These are phyloP conservation scores for Castanea sativa DNA, from an alignment of 306 rosid genomes.

Conservation along the genomic window DNA sequence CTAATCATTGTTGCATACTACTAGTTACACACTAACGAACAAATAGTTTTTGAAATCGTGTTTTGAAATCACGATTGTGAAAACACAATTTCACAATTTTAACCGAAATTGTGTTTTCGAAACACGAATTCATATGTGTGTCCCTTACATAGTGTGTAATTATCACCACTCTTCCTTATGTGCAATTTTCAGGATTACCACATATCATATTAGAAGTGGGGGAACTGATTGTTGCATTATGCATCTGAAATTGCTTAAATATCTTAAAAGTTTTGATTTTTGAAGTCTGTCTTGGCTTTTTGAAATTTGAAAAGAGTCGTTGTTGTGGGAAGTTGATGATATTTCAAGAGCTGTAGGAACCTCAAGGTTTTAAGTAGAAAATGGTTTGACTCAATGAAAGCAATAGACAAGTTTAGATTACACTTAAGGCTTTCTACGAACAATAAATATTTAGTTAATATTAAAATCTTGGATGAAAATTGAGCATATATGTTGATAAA, in stretches of 20 bases:
- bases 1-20: too few species aligned
- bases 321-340: not conserved
- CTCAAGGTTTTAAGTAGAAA: not conserved
- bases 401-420: not conserved
- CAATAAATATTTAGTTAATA: too few species aligned
- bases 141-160: too few species aligned
- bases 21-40: too few species aligned
- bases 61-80: too few species aligned
- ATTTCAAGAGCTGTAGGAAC: not conserved
- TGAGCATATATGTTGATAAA: too few species aligned
- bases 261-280: not conserved
- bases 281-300: not conserved
- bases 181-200: conserved; percentile 12
- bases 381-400: not conserved
- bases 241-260: not conserved
- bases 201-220: conserved; percentile 14
- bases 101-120: too few species aligned
- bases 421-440: too few species aligned
- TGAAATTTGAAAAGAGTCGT: not conserved
- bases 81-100: too few species aligned
- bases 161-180: not conserved
- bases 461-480: too few species aligned
- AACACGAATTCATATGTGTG: too few species aligned
- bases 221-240: not conserved
- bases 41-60: too few species aligned